These are phyloP conservation scores for Ogataea trehaloabstinens DNA, from an alignment of 805 yeast species.

Conservation along the genomic window DNA sequence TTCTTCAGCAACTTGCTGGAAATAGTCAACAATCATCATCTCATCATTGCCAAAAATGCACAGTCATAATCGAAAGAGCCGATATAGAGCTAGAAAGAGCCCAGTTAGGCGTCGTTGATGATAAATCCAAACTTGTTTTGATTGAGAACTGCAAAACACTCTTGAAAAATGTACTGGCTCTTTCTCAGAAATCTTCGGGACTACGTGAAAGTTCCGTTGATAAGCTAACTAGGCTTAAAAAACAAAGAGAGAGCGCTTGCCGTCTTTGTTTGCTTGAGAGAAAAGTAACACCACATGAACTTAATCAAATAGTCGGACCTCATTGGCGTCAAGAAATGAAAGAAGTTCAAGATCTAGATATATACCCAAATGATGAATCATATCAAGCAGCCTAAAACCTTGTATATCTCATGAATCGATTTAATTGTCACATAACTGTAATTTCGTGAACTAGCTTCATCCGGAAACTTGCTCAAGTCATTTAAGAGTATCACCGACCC, in stretches of 20 bases:
- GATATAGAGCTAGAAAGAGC: slow-evolving; percentile 52
- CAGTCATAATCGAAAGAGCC: slow-evolving; percentile 47
- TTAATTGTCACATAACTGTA: slow-evolving; percentile 11
- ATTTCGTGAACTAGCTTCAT: slow-evolving; percentile 8
- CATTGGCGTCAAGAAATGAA: slow-evolving; percentile 29
- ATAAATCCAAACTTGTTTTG: slow-evolving; percentile 32
- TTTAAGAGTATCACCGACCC: slow-evolving; percentile 25
- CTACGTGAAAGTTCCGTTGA: slow-evolving; percentile 46
- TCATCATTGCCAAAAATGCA: slow-evolving; percentile 35
- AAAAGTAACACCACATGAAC: slow-evolving; percentile 27
- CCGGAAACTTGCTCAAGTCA: slow-evolving; percentile 4
- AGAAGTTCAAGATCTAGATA: slow-evolving; percentile 23
- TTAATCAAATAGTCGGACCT: slow-evolving; percentile 26
- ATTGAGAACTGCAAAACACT: slow-evolving; percentile 40
- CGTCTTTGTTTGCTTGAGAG: slow-evolving; percentile 46
- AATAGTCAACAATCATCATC: slow-evolving; percentile 23
- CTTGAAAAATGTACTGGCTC: slow-evolving; percentile 44
- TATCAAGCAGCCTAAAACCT: neutral
- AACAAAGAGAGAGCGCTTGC: slow-evolving; percentile 43
- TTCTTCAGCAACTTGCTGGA: slow-evolving; percentile 35
- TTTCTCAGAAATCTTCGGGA: slow-evolving; percentile 49
- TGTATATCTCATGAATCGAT: neutral
- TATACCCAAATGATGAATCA: slow-evolving; percentile 10
- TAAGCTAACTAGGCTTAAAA: slow-evolving; percentile 39
- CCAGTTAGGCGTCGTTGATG: slow-evolving; percentile 31